Evolutionary conservation across 2,329 filamentous ascomycete species (phyloP).

Genomic region (Raffaelea ambrosiae): DNA sequence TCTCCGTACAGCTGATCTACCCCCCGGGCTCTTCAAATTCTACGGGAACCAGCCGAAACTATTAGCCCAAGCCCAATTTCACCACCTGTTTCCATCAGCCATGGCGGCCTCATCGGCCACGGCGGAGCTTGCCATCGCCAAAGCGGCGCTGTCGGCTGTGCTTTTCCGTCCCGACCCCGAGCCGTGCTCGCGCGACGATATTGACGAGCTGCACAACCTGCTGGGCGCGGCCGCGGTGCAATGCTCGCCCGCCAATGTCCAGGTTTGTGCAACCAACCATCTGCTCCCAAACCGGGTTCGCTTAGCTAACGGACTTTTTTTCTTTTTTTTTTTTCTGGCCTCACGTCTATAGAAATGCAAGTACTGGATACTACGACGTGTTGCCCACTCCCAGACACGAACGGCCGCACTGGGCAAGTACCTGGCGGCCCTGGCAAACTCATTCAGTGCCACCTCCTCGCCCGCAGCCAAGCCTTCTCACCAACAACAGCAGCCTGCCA

Average conservation of each 20-base stretch:
- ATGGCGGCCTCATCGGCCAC: slow-evolving; percentile 45
- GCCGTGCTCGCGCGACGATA: slow-evolving; percentile 58
- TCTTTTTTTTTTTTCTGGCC: slow-evolving; percentile 9
- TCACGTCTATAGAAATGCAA: slow-evolving; percentile 65
- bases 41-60: no score
- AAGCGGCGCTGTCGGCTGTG: slow-evolving; percentile 66
- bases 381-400: slow-evolving; percentile 59
- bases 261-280: no score
- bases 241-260: slow-evolving; percentile 75
- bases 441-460: no score
- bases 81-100: background rate
- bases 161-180: slow-evolving; percentile 68
- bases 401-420: slow-evolving; percentile 66
- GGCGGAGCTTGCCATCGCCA: slow-evolving; percentile 67
- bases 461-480: slow-evolving; percentile 7
- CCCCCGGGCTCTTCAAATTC: no score
- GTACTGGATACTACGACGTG: slow-evolving; percentile 69
- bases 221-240: slow-evolving; percentile 57
- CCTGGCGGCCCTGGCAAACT: slow-evolving; percentile 58
- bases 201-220: slow-evolving; percentile 59
- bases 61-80: background rate
- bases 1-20: background rate
- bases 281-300: no score
- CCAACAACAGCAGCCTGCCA: slow-evolving; percentile 16
- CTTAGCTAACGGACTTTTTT: slow-evolving; percentile 17